Evolutionary conservation across 495 filamentous ascomycete genomes (phyloP).

Genomic region (Tuber umbilicatum): DNA sequence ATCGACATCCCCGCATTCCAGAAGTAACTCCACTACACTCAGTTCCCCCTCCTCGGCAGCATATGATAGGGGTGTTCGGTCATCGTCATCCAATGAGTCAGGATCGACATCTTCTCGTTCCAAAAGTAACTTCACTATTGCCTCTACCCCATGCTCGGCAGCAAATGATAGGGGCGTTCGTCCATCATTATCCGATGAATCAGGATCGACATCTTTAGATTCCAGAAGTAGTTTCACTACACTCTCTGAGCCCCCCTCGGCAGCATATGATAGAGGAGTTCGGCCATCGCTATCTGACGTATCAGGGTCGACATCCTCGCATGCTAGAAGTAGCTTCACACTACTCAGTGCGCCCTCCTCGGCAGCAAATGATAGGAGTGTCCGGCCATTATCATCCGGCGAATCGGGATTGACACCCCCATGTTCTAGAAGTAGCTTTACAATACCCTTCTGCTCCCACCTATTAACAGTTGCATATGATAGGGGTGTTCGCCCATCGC

Average conservation of each 20-base stretch:
- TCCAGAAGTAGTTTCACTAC: background rate
- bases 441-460: too few species aligned
- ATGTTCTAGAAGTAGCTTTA: background rate
- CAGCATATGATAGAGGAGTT: background rate
- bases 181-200: background rate
- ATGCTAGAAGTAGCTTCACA: background rate
- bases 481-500: too few species aligned
- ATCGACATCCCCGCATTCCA: too few species aligned
- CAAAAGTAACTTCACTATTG: background rate
- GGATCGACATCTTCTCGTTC: background rate
- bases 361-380: background rate
- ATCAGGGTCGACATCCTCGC: background rate
- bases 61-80: background rate
- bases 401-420: background rate
- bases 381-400: background rate
- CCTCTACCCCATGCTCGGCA: background rate
- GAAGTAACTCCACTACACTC: background rate
- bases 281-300: background rate
- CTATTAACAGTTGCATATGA: too few species aligned
- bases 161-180: background rate
- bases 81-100: background rate
- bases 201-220: background rate
- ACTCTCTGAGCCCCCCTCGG: too few species aligned
- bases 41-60: background rate
- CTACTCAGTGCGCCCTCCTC: too few species aligned